phyloP scores from a whole-genome alignment of 768 basidiomycete genomes.

The Hortiboletus flavorubellus region DNA sequence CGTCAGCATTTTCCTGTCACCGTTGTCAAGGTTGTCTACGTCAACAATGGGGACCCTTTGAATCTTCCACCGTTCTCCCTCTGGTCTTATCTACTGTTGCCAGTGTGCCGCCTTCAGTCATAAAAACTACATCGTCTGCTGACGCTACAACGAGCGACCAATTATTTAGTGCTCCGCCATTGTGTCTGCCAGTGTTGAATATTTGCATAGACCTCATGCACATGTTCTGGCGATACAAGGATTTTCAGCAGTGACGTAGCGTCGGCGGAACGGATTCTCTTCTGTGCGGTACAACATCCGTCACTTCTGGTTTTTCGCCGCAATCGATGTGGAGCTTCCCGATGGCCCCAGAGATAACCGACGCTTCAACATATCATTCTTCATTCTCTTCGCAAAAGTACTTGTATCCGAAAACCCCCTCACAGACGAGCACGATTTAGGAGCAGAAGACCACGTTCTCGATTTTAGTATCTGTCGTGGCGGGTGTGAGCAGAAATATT shows the following conservation, averaged over 20 bases:
- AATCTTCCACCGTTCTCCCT: background rate
- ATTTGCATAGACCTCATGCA: background rate
- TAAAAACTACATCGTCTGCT: background rate
- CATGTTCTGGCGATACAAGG: background rate
- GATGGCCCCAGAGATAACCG: background rate
- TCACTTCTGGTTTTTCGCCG: background rate
- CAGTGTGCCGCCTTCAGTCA: background rate
- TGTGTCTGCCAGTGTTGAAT: background rate
- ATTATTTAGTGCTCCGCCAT: background rate
- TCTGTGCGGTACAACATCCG: background rate
- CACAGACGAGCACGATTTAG: conserved; percentile 40
- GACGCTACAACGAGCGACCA: background rate
- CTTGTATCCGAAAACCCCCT: conserved; percentile 3
- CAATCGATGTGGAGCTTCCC: background rate
- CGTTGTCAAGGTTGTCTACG: background rate
- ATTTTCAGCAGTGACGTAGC: background rate
- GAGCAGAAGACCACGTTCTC: conserved; percentile 40
- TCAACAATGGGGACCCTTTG: background rate
- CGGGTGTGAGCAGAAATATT: conserved; percentile 36
- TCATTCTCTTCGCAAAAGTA: background rate
- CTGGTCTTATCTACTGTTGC: background rate
- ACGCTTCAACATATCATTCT: background rate
- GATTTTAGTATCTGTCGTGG: conserved; percentile 33
- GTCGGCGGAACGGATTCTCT: background rate
- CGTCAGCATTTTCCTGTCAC: background rate